phyloP scores from a whole-genome alignment of 106 monocot genomes.

The Triglochin maritima region DNA sequence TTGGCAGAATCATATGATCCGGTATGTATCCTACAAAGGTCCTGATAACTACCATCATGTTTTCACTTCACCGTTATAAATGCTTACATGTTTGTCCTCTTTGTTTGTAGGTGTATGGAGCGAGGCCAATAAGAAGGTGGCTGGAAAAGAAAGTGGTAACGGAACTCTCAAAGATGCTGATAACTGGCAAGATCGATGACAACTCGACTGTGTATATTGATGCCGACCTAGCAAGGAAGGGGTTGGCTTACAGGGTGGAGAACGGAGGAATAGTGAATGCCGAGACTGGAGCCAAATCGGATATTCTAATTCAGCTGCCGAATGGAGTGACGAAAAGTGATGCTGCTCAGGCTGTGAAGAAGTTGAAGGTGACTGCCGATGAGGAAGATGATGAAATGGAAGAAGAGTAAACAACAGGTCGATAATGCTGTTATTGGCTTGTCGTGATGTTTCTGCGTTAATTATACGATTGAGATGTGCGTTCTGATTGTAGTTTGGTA shows the following conservation, averaged over 20 bases:
- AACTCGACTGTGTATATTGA: conserved; percentile 54
- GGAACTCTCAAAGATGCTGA: conserved; percentile 57
- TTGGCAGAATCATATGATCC: conserved; percentile 53
- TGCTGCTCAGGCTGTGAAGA: conserved; percentile 18
- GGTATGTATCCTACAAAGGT: conserved; percentile 16
- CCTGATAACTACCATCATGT: not conserved
- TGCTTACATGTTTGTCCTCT: not conserved
- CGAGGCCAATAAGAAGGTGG: conserved; percentile 68
- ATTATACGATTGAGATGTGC: no score
- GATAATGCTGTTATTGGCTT: no score
- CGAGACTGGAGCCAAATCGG: conserved; percentile 29
- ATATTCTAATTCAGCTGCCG: conserved; percentile 39
- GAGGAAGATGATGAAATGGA: not conserved
- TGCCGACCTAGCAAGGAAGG: conserved; percentile 30
- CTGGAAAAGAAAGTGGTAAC: conserved; percentile 82
- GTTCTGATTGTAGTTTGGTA: no score
- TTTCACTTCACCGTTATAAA: no score
- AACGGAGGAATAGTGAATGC: conserved; percentile 49
- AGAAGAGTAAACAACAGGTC: not conserved
- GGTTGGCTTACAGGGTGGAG: conserved; percentile 39
- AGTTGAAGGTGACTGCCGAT: conserved; percentile 5
- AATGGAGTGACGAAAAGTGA: conserved; percentile 14
- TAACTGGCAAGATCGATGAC: conserved; percentile 60
- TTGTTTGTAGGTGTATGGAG: conserved; percentile 43
- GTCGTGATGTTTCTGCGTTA: no score